phyloP scores from a whole-genome alignment of 805 yeast genomes.

The Teunomyces kruisii region DNA sequence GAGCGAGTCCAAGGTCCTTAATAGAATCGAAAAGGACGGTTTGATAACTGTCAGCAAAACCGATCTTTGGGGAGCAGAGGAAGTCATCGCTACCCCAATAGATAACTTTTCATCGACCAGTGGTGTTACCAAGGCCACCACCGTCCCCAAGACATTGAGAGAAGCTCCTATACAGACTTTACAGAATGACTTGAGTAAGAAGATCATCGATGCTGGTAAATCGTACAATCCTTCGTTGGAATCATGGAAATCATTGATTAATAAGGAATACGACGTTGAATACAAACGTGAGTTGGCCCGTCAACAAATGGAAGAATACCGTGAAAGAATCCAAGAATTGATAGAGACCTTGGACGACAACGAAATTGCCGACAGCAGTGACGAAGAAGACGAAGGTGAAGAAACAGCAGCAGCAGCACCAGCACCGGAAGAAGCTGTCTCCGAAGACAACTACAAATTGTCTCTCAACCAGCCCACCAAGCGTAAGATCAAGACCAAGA shows the following conservation, averaged over 20 bases:
- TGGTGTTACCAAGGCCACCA: constrained; percentile 42
- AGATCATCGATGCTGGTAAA: constrained; percentile 77
- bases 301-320: constrained; percentile 59
- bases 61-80: constrained; percentile 71
- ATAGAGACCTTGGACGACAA: constrained; percentile 62
- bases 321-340: constrained; percentile 60
- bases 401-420: constrained; percentile 37
- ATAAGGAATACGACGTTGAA: constrained; percentile 65
- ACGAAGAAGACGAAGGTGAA: constrained; percentile 37
- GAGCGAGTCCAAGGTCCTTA: constrained; percentile 51
- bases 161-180: constrained; percentile 54
- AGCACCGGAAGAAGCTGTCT: constrained; percentile 18
- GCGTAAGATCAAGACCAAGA: constrained; percentile 69
- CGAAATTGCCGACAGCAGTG: constrained; percentile 46
- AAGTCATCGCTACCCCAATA: constrained; percentile 13
- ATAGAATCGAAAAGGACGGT: constrained; percentile 66
- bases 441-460: constrained; percentile 38
- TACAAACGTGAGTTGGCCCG: constrained; percentile 65
- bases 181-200: constrained; percentile 36
- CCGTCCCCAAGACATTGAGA: constrained; percentile 54
- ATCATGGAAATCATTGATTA: constrained; percentile 75
- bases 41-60: constrained; percentile 34
- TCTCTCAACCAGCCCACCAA: constrained; percentile 73
- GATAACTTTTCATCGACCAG: constrained; percentile 14
- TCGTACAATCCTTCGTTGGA: constrained; percentile 89